Evolutionary conservation across 2,329 filamentous ascomycete genomes (phyloP).

Genomic region (Colletotrichum sp.): DNA sequence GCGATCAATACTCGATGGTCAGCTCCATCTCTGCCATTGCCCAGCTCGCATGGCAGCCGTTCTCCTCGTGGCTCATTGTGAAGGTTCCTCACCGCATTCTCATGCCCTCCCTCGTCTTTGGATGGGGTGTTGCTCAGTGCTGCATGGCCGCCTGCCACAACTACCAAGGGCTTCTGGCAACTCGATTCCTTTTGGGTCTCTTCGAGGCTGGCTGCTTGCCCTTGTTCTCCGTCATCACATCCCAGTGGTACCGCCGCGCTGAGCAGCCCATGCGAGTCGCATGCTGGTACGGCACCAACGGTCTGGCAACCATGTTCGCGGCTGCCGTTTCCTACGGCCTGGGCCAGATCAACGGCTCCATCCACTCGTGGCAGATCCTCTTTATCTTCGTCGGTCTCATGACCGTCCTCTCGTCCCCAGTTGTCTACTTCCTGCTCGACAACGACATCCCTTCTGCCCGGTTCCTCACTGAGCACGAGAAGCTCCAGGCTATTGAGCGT

Average conservation of each 20-base stretch:
- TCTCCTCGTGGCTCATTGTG: conserved; percentile 64
- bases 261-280: conserved; percentile 69
- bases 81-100: conserved; percentile 64
- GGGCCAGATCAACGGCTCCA: conserved; percentile 49
- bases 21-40: conserved; percentile 64
- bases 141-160: conserved; percentile 29
- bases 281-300: conserved; percentile 71
- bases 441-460: conserved; percentile 60
- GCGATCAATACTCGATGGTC: conserved; percentile 61
- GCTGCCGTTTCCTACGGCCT: conserved; percentile 61
- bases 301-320: conserved; percentile 60
- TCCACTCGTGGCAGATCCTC: conserved; percentile 50
- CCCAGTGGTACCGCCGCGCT: conserved; percentile 50
- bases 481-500: conserved; percentile 70
- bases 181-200: conserved; percentile 25
- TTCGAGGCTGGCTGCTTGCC: conserved; percentile 39
- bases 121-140: conserved; percentile 48
- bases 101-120: conserved; percentile 54
- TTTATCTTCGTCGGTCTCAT: conserved; percentile 67
- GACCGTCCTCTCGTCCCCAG: conserved; percentile 60
- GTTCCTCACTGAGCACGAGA: conserved; percentile 69
- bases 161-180: conserved; percentile 22
- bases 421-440: conserved; percentile 66
- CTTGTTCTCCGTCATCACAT: conserved; percentile 50
- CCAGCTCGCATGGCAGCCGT: conserved; percentile 65